Conservation (phyloP, 2,329 filamentous ascomycete genomes). For the Arachnomyces sp. region DNA sequence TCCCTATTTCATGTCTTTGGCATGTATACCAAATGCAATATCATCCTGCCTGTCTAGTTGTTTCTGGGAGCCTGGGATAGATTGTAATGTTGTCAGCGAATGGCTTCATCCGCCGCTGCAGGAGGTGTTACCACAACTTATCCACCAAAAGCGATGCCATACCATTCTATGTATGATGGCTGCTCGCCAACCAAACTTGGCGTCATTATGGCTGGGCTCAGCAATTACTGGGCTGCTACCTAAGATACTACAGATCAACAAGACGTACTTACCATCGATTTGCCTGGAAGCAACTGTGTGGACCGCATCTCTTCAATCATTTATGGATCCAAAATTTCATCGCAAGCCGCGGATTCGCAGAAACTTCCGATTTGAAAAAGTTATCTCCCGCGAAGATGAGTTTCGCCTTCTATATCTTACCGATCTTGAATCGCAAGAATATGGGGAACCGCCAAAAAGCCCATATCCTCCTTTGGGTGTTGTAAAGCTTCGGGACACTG, state of each 20-base stretch:
- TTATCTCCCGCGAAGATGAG: constrained; percentile 7
- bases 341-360: constrained; percentile 5
- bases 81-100: constrained; percentile 8
- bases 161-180: constrained; percentile 7
- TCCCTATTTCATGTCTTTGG: constrained; percentile 8
- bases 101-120: constrained; percentile 7
- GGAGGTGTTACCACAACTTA: constrained; percentile 4
- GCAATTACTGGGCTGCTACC: constrained; percentile 7
- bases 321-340: constrained; percentile 7
- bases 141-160: constrained; percentile 4
- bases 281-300: constrained; percentile 6
- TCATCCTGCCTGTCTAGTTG: constrained; percentile 6
- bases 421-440: constrained; percentile 4
- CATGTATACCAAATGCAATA: constrained; percentile 7
- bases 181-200: constrained; percentile 7
- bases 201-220: constrained; percentile 6
- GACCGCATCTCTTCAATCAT: constrained; percentile 3
- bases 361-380: constrained; percentile 3
- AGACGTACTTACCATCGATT: constrained; percentile 3
- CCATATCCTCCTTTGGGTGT: constrained; percentile 8
- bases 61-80: constrained; percentile 8
- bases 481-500: constrained; percentile 5
- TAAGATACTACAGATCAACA: constrained; percentile 3
- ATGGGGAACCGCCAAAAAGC: constrained; percentile 1
- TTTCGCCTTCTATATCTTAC: constrained; percentile 8